These are phyloP conservation scores for Calonectria honghensis DNA, from an alignment of 2,329 filamentous ascomycete species.

Conservation along the genomic window DNA sequence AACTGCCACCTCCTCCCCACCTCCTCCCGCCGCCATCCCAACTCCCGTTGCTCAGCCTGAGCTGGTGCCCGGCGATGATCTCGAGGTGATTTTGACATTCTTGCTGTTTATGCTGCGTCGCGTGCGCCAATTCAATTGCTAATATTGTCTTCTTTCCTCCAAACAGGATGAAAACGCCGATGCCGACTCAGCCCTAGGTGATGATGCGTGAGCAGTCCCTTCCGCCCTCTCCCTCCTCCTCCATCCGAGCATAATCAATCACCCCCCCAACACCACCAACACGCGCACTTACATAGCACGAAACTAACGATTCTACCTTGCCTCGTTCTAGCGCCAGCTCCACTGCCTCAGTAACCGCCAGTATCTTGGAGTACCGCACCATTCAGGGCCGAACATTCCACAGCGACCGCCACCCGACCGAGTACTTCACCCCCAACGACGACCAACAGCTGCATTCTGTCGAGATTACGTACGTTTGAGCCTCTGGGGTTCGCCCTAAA, in stretches of 20 bases:
- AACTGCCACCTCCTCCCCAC: constrained; percentile 16
- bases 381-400: constrained; percentile 41
- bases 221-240: background rate
- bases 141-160: constrained; percentile 19
- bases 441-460: constrained; percentile 40
- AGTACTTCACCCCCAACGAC: constrained; percentile 44
- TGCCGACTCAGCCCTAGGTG: constrained; percentile 49
- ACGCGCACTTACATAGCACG: background rate
- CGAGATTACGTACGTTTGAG: constrained; percentile 38
- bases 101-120: background rate
- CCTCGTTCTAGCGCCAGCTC: constrained; percentile 26
- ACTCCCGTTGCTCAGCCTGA: constrained; percentile 45
- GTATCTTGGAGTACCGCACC: constrained; percentile 43
- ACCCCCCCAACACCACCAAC: background rate
- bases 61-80: constrained; percentile 49
- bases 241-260: background rate
- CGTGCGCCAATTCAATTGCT: constrained; percentile 21
- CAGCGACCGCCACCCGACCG: constrained; percentile 42
- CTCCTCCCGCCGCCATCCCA: constrained; percentile 28
- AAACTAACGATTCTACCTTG: background rate
- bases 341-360: constrained; percentile 38
- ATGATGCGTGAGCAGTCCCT: constrained; percentile 46
- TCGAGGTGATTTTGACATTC: constrained; percentile 36
- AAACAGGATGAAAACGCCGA: constrained; percentile 43
- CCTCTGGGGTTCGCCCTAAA: background rate